These are phyloP conservation scores for Epipyxis sp. DNA, from an alignment of 108 stramenopile genomes.

Conservation along the genomic window DNA sequence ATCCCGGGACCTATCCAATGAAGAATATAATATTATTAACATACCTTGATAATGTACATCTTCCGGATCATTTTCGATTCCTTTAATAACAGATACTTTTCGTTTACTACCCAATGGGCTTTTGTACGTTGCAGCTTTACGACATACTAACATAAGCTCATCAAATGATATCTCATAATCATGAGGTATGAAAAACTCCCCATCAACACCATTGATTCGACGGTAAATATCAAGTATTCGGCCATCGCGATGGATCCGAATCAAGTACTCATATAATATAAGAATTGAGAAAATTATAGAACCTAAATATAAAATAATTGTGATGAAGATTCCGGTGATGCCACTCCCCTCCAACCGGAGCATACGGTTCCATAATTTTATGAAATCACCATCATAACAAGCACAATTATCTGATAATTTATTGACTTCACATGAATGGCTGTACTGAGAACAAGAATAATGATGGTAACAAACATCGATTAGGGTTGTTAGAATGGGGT, in stretches of 20 bases:
- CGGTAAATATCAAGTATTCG: constrained; percentile 58
- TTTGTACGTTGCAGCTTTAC: constrained; percentile 30
- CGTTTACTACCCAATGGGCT: constrained; percentile 42
- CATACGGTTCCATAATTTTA: constrained; percentile 54
- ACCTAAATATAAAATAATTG: constrained; percentile 36
- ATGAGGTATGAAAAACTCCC: constrained; percentile 51
- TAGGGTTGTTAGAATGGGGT: constrained; percentile 38
- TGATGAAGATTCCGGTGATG: constrained; percentile 45
- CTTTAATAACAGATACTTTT: constrained; percentile 39
- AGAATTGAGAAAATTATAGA: constrained; percentile 28
- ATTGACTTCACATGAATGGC: constrained; percentile 35
- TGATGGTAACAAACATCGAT: constrained; percentile 45
- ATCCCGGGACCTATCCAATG: too few relatives aligned
- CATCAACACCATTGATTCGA: constrained; percentile 42
- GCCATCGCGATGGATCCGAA: constrained; percentile 58
- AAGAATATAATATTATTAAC: too few relatives aligned
- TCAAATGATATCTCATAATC: constrained; percentile 48
- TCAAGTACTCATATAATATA: constrained; percentile 49
- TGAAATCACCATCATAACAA: constrained; percentile 56
- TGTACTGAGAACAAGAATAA: constrained; percentile 36
- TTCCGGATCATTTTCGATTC: constrained; percentile 36
- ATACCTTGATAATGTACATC: background rate
- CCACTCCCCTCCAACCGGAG: constrained; percentile 42
- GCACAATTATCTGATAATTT: constrained; percentile 36
- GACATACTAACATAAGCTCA: constrained; percentile 42